Evolutionary conservation across 345 rosid species (phyloP).

Genomic region (Eucalyptus decipiens): DNA sequence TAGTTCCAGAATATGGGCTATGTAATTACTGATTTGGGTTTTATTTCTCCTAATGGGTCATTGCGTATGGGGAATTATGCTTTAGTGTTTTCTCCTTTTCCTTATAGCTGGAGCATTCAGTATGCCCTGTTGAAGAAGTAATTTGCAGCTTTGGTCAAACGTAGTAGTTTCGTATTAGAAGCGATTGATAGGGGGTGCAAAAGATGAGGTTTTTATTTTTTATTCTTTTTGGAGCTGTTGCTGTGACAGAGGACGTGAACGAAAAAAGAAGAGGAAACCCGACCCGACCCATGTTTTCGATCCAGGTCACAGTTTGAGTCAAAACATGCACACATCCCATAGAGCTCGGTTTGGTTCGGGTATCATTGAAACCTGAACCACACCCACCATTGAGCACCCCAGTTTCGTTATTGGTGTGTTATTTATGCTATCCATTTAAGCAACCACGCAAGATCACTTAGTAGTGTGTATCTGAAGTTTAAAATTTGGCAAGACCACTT

Average conservation of each 20-base stretch:
- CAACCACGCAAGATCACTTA: neutral
- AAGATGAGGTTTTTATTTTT: neutral
- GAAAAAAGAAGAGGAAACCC: neutral
- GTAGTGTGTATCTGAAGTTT: neutral
- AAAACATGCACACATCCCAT: neutral
- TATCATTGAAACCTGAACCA: neutral
- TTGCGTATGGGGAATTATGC: neutral
- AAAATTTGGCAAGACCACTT: neutral
- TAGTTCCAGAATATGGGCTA: neutral
- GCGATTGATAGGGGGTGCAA: neutral
- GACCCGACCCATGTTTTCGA: neutral
- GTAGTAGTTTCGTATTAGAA: neutral
- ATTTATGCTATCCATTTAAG: neutral
- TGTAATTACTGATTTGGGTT: neutral
- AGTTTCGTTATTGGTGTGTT: neutral
- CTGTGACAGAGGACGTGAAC: neutral
- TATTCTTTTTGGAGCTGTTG: neutral
- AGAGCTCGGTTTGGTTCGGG: neutral
- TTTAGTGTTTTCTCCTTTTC: neutral
- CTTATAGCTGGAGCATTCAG: neutral
- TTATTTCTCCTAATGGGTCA: neutral
- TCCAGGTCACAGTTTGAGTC: neutral
- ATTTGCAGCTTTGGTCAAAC: neutral
- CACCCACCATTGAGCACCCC: neutral
- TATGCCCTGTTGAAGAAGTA: neutral